phyloP scores from a whole-genome alignment of 768 basidiomycete species.

The Tylopilus vinaceipallidus region DNA sequence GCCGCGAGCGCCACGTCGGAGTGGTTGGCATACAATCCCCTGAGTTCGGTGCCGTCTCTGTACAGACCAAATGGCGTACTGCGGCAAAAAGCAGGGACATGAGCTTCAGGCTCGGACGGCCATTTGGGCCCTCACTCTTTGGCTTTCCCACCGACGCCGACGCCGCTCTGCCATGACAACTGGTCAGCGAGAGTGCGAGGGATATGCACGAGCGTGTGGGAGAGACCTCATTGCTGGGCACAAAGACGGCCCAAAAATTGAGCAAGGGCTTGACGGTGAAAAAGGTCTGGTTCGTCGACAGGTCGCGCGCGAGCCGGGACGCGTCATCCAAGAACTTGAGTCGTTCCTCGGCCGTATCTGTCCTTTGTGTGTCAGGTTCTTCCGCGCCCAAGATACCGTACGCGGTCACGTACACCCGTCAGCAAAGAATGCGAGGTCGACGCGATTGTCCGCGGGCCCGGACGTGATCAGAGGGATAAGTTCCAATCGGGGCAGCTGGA shows the following conservation, averaged over 20 bases:
- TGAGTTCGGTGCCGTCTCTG: conserved; percentile 73
- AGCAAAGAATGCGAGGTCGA: conserved; percentile 74
- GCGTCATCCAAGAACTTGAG: conserved; percentile 69
- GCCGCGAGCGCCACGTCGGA: conserved; percentile 68
- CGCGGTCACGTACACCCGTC: conserved; percentile 62
- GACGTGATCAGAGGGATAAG: conserved; percentile 57
- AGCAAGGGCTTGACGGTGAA: conserved; percentile 70
- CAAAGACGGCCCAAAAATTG: conserved; percentile 81
- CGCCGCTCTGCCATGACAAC: conserved; percentile 53
- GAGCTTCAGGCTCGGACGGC: neutral
- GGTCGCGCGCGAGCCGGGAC: conserved; percentile 59
- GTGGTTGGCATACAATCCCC: conserved; percentile 68
- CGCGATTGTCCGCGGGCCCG: conserved; percentile 61
- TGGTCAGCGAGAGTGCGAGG: too few species aligned
- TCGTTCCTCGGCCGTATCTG: conserved; percentile 57
- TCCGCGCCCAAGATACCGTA: neutral
- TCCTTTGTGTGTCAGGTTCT: neutral
- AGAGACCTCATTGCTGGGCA: conserved; percentile 67
- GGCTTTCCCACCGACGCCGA: conserved; percentile 64
- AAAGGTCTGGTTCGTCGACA: conserved; percentile 75
- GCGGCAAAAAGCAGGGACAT: conserved; percentile 7
- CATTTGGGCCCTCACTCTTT: conserved; percentile 52
- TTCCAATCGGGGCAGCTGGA: conserved; percentile 45
- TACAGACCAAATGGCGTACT: conserved; percentile 78
- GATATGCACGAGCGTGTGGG: neutral